These are phyloP conservation scores for Penicillium bialowiezense DNA, from an alignment of 495 filamentous ascomycete species.

Conservation along the genomic window DNA sequence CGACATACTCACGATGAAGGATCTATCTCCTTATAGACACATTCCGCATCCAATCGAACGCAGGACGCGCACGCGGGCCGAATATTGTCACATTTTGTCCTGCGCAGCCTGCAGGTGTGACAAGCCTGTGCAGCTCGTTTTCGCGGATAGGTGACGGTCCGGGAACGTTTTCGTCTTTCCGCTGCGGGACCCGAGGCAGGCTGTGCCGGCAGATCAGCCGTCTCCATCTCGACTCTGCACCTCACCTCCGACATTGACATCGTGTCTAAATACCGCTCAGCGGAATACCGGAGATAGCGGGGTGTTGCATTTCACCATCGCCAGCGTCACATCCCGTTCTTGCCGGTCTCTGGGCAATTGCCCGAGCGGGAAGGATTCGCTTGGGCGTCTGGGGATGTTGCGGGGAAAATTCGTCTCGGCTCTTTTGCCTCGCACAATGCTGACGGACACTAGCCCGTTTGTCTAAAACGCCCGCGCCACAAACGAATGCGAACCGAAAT, in stretches of 20 bases:
- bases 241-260: no score
- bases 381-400: neutral
- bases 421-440: neutral
- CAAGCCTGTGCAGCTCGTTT: conserved; percentile 12
- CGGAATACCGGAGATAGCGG: conserved; percentile 6
- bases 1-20: neutral
- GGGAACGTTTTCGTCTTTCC: conserved; percentile 7
- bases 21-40: conserved; percentile 1
- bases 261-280: conserved; percentile 4
- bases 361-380: neutral
- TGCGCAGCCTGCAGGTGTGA: conserved; percentile 5
- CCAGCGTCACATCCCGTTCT: no score
- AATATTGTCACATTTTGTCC: conserved; percentile 10
- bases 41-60: conserved; percentile 9
- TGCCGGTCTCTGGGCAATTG: neutral
- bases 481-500: neutral
- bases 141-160: conserved; percentile 4
- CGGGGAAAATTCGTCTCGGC: neutral
- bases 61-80: conserved; percentile 8
- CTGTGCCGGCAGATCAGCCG: neutral
- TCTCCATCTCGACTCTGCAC: neutral
- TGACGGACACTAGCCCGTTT: neutral
- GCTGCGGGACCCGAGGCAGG: neutral
- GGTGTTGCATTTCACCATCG: neutral
- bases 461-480: neutral